These are phyloP conservation scores for Botrytis hyacinthi DNA, from an alignment of 2,329 filamentous ascomycete genomes.

Conservation along the genomic window DNA sequence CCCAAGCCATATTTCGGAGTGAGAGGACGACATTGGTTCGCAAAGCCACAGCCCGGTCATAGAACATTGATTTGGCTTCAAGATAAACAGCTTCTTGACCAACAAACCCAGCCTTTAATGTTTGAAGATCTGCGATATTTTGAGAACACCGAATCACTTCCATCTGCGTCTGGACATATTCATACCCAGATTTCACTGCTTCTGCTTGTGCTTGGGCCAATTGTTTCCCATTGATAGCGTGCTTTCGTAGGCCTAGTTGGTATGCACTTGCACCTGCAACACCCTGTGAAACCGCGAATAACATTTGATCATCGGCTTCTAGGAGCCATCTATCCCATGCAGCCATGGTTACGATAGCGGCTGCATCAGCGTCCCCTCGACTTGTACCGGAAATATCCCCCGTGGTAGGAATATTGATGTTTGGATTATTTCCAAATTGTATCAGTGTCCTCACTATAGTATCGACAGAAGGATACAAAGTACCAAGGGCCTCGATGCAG, in stretches of 20 bases:
- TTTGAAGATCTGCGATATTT: constrained; percentile 1
- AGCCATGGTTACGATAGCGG: neutral
- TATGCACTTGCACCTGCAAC: constrained; percentile 3
- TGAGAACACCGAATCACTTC: constrained; percentile 3
- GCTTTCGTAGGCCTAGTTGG: constrained; percentile 2
- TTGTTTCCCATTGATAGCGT: constrained; percentile 16
- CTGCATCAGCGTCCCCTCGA: constrained; percentile 1
- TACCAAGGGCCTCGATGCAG: constrained; percentile 11
- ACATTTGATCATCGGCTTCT: constrained; percentile 4
- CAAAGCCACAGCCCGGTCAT: constrained; percentile 15
- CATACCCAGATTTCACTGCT: neutral
- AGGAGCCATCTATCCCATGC: constrained; percentile 13
- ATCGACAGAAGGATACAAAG: constrained; percentile 1
- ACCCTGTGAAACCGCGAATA: neutral
- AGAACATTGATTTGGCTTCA: constrained; percentile 11
- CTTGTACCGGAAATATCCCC: constrained; percentile 8
- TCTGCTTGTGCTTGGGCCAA: constrained; percentile 15
- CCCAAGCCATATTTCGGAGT: constrained; percentile 5
- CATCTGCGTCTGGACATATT: constrained; percentile 13
- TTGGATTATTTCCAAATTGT: neutral
- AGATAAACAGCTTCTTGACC: constrained; percentile 10
- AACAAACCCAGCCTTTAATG: neutral
- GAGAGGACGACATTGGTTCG: constrained; percentile 6
- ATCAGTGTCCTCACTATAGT: neutral
- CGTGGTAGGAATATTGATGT: constrained; percentile 2